Base-by-base conservation (phyloP, 208 protist genomes). In the Phytomonas sp. region DNA sequence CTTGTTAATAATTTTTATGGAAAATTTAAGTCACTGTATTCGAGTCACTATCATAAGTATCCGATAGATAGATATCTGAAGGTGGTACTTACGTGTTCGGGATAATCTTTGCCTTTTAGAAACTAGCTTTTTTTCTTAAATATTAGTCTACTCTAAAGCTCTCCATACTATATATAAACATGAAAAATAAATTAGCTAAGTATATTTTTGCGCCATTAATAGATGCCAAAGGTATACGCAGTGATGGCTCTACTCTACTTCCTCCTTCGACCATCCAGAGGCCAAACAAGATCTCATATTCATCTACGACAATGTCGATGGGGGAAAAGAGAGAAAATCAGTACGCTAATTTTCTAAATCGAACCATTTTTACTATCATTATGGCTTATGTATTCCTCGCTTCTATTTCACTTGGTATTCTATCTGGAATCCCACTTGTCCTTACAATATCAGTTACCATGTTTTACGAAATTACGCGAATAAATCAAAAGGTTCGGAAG, bases 401-500 rank as follows among this genome's bases (percentile, higher is more conserved):
- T 4, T 75, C 84, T 37, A 83, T 96, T 45, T 86, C 91, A n/a
- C 69, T 92, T 1, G 93, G 93, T 60, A 80, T 88, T n/a, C 77
- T 78, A 34, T 84, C 83, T 32, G 80, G 84, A 11, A 83, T 96
- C 26, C 71, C 77, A 29, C 56, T 95, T 31, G 74, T 94, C 16
- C 62, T 94, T 42, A 65, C 81, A 12, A 89, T 95, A 60, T 74
- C 81, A 63, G 79, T 72, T 40, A 84, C 77, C 60, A 95, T 96
- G 90, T 96, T 95, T 73, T 80, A 83, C 63, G 91, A 97, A 69
- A 79, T 97, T 31, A 94, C 87, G 0, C 86, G 91, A 65, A 95
- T 97, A 60, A 91, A 92, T 72, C 84, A 92, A 52, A 72, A 77
- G 2, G 78, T 80, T 36, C 77, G 82, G 36, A 93, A 93, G 67